Evolutionary conservation across 352 stramenopile genomes (phyloP), one percentile per base, ranked within the genome.

Genomic region (Globisporangium yorkense): DNA sequence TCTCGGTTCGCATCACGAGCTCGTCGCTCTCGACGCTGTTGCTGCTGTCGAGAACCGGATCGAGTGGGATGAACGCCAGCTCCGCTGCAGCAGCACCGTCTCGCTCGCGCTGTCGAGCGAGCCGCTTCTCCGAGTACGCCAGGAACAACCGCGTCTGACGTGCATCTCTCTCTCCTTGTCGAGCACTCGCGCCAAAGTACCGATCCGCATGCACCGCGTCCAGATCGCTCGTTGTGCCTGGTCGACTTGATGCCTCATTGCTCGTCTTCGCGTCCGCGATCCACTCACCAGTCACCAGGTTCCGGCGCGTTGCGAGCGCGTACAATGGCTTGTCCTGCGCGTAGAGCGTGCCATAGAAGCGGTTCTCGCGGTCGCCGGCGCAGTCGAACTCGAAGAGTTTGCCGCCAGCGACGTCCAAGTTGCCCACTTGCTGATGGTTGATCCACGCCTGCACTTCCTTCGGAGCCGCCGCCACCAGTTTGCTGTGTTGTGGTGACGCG

Each of bases 371-470:
- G 63, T 95, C 85, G 18, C 83, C 81, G 0, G 59, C 62, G 41
- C 71, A 67, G 50, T 95, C 85, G 33, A 84, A 75, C 47, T 89
- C 75, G 51, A 86, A 92, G 6, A 90, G 53, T 33, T 74, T 78
- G 12, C 49, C 5, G 41, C 77, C 67, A 29, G 15, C 54, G 5
- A 33, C 27, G 35, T 56, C 51, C 3, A 43, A 12, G 3, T 16
- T n/a, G 20, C 56, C 44, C 37, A 0, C 20, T 6, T 33, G 20
- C 37, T 20, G 41, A 31, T 64, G 51, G 21, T 52, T 20, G 51
- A 65, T 54, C 59, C 59, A 59, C 10, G 46, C 52, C 31, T 57
- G 57, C 33, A 65, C 35, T 18, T 60, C 46, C 29, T 37, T 49
- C 7, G 53, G 59, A 5, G 39, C 59, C 5, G 51, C 20, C 5